phyloP scores from a whole-genome alignment of 129 eudicot species.

The Deinandra increscens region DNA sequence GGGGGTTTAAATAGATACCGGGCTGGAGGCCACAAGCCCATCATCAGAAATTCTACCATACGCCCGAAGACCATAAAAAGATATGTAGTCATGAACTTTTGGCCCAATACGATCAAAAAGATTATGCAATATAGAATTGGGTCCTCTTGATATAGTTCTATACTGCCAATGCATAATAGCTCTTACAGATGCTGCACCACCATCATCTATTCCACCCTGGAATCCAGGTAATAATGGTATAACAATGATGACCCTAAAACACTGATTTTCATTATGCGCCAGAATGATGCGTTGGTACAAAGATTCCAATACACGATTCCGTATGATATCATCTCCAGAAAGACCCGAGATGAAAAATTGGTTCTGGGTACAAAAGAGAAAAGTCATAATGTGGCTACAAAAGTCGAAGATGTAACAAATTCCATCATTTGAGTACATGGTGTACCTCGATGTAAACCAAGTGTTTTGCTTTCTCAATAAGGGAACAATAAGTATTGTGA shows the following conservation, averaged over 20 bases:
- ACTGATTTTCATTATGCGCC: conserved; percentile 77
- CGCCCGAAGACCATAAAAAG: conserved; percentile 95
- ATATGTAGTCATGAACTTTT: conserved; percentile 78
- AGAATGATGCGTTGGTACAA: conserved; percentile 71
- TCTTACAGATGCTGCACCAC: conserved; percentile 98
- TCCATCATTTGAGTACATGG: conserved; percentile 16
- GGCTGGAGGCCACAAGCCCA: conserved; percentile 85
- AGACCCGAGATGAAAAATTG: conserved; percentile 99
- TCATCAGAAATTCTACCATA: conserved; percentile 81
- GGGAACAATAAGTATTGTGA: conserved; percentile 91
- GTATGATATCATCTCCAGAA: conserved; percentile 79
- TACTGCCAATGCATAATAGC: conserved; percentile 99
- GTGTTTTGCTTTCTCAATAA: conserved; percentile 94
- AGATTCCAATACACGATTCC: conserved; percentile 81
- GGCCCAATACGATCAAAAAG: conserved; percentile 71
- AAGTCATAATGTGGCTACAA: conserved; percentile 19
- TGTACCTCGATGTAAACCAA: conserved; percentile 86
- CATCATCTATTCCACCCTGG: conserved; percentile 98
- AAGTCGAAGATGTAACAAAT: background rate
- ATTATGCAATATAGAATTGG: conserved; percentile 78
- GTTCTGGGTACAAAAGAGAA: conserved; percentile 54
- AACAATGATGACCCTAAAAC: conserved; percentile 82
- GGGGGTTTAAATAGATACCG: conserved; percentile 43
- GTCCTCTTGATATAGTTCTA: conserved; percentile 90
- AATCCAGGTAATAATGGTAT: conserved; percentile 97